phyloP scores from a whole-genome alignment of 1,139 yeast genomes.

The Candida gigantensis region DNA sequence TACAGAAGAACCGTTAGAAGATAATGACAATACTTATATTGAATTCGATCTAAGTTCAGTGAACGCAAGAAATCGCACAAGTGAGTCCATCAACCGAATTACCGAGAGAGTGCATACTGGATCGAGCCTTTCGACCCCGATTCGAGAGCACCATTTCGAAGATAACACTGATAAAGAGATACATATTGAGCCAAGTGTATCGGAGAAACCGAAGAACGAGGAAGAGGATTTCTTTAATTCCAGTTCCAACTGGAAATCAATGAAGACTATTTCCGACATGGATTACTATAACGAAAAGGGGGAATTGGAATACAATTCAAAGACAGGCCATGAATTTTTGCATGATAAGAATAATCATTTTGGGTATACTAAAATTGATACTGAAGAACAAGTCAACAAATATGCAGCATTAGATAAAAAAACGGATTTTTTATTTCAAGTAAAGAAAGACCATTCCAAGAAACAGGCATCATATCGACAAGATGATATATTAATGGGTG shows the following conservation, averaged over 20 bases:
- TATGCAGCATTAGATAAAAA: slow-evolving; percentile 73
- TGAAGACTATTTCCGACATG: slow-evolving; percentile 51
- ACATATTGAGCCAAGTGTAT: slow-evolving; percentile 7
- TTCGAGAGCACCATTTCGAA: slow-evolving; percentile 2
- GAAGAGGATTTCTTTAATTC: slow-evolving; percentile 36
- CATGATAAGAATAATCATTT: slow-evolving; percentile 26
- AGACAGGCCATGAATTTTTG: slow-evolving; percentile 23
- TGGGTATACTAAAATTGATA: slow-evolving; percentile 89
- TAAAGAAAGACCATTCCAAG: slow-evolving; percentile 15
- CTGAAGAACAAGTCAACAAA: slow-evolving; percentile 81
- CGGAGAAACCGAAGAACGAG: slow-evolving; percentile 18
- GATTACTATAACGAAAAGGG: slow-evolving; percentile 57
- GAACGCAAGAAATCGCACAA: slow-evolving; percentile 3
- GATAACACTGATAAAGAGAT: slow-evolving; percentile 3
- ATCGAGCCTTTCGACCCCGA: slow-evolving; percentile 7
- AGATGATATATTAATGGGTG: slow-evolving; percentile 26
- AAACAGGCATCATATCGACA: slow-evolving; percentile 19
- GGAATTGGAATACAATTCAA: slow-evolving; percentile 39
- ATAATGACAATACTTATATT: slow-evolving; percentile 10
- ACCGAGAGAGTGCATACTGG: slow-evolving; percentile 10
- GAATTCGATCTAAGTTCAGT: slow-evolving; percentile 14
- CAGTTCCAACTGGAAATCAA: slow-evolving; percentile 50
- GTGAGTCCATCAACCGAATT: slow-evolving; percentile 9
- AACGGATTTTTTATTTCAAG: slow-evolving; percentile 77
- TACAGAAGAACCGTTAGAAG: slow-evolving; percentile 8